Base-by-base conservation (phyloP, 768 basidiomycete species). In the Trametes maxima region DNA sequence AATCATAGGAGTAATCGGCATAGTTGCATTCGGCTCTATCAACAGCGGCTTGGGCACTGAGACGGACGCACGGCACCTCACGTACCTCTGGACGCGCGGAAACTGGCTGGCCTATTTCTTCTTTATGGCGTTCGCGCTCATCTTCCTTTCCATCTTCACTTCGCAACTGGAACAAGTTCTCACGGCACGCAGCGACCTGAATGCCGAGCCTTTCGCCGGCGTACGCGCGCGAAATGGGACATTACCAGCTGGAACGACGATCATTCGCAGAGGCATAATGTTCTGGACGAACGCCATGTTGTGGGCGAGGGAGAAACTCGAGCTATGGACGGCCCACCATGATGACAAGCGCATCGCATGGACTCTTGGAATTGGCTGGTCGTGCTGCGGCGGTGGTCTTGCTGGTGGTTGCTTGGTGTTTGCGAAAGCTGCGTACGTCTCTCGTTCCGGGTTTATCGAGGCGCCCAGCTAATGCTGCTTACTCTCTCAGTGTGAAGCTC, bases 31-130 rank as follows among this genome's bases (percentile, higher is more conserved):
- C 65, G 91, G 92, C 25, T 89, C 87, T 49, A 88, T 93, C 59
- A 92, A 93, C 70, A 85, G 85, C 56, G 94, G 94, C 5, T 83
- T 94, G 55, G 83, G 84, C 4, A 76, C 80, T 19, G 88, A 90
- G 71, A 89, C 90, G 19, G 79, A 90, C 67, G 89, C 91, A 54
- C 72, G 74, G 36, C 91, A 89, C 64, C 81, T 98, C 53, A 90
- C 92, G 7, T 77, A 81, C 59, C 83, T 98, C 40, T 98, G 95
- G 95, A 80, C 86, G 13, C 85, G 95, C 44, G 77, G 82, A 14
- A 89, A 90, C 67, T 98, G 96, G 95, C 85, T 98, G n/a, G 81
- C 80, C 25, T 98, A 86, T 78, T 95, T 98, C 79, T 84, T 92
- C 71, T 72, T 84, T 75, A 90, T 97, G 85, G 70, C 88, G 5